phyloP scores from a whole-genome alignment of 2,329 filamentous ascomycete genomes.

The Penicillium crustosum region DNA sequence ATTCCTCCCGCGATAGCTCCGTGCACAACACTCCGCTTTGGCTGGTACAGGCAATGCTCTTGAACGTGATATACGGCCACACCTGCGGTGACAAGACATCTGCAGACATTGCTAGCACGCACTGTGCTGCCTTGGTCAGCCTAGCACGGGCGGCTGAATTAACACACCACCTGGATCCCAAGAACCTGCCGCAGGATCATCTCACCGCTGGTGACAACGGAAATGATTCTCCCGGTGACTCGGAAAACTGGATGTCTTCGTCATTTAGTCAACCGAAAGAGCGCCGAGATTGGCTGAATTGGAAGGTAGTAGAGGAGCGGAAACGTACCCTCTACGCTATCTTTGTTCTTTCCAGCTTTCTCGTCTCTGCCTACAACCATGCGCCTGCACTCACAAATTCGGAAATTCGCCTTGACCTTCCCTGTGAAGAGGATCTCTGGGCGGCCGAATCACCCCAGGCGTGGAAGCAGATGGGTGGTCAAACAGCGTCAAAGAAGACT shows the following conservation, averaged over 20 bases:
- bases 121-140: slow-evolving; percentile 86
- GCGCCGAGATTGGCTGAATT: slow-evolving; percentile 72
- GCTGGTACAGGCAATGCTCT: slow-evolving; percentile 94
- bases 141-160: slow-evolving; percentile 87
- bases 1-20: slow-evolving; percentile 57
- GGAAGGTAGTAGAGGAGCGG: slow-evolving; percentile 85
- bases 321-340: slow-evolving; percentile 91
- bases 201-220: slow-evolving; percentile 54
- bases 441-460: slow-evolving; percentile 76
- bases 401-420: slow-evolving; percentile 83
- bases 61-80: slow-evolving; percentile 94
- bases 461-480: slow-evolving; percentile 77
- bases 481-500: slow-evolving; percentile 66
- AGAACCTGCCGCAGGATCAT: slow-evolving; percentile 40
- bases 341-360: slow-evolving; percentile 85
- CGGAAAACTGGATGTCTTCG: slow-evolving; percentile 40
- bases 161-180: slow-evolving; percentile 48
- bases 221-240: slow-evolving; percentile 49
- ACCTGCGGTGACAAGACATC: slow-evolving; percentile 90
- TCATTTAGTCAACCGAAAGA: slow-evolving; percentile 38
- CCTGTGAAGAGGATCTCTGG: slow-evolving; percentile 91
- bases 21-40: slow-evolving; percentile 80
- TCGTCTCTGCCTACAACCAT: slow-evolving; percentile 92
- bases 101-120: slow-evolving; percentile 87
- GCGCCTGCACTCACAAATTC: slow-evolving; percentile 89